Conservation (phyloP, 2,329 filamentous ascomycete genomes). For the Periconia digitata region DNA sequence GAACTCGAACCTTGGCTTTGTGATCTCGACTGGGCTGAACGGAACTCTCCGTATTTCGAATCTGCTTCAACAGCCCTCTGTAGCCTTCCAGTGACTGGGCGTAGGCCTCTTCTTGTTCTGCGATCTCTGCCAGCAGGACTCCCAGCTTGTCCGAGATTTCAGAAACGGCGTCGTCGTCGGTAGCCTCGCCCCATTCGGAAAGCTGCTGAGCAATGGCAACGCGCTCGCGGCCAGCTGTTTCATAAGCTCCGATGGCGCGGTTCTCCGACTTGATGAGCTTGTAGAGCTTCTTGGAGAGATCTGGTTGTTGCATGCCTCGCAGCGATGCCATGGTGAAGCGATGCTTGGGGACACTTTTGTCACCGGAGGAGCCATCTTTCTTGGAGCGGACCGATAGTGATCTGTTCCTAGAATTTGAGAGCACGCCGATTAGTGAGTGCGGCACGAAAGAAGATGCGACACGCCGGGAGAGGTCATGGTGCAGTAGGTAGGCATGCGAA, state of each 20-base stretch:
- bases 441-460: too few relatives aligned
- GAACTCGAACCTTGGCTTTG: constrained; percentile 65
- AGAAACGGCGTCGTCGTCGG: constrained; percentile 79
- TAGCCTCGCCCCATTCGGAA: constrained; percentile 94
- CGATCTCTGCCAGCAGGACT: constrained; percentile 87
- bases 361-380: constrained; percentile 51
- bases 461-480: constrained; percentile 30
- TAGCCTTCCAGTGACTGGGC: constrained; percentile 86
- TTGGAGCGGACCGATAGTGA: constrained; percentile 72
- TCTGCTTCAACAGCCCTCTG: constrained; percentile 79
- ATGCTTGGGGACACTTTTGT: constrained; percentile 56
- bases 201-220: constrained; percentile 84
- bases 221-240: constrained; percentile 81
- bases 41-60: constrained; percentile 92
- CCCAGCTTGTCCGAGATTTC: constrained; percentile 96
- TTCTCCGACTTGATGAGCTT: constrained; percentile 95
- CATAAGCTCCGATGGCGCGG: constrained; percentile 80
- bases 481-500: constrained; percentile 26
- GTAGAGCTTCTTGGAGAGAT: constrained; percentile 85
- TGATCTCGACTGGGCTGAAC: constrained; percentile 90
- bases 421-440: constrained; percentile 36
- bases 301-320: constrained; percentile 80
- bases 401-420: constrained; percentile 61
- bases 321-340: constrained; percentile 86
- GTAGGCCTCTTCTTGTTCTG: constrained; percentile 88